Evolutionary conservation across 768 basidiomycete species (phyloP).

Genomic region (Amanita molliuscula): DNA sequence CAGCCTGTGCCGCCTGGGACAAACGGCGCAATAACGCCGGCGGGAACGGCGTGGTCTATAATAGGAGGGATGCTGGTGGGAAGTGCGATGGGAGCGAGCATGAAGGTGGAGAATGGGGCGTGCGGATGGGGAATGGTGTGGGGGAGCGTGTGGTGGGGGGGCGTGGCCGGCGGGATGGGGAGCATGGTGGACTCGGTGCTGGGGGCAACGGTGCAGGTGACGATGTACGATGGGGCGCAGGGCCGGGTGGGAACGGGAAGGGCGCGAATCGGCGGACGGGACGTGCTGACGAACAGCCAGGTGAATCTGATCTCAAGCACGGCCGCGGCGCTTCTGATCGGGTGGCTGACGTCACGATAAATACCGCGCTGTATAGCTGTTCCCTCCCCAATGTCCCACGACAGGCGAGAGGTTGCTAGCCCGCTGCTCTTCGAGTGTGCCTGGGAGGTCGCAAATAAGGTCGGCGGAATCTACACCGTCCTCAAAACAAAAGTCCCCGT

Average conservation of each 20-base stretch:
- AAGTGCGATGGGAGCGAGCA: slow-evolving; percentile 37
- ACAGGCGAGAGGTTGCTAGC: slow-evolving; percentile 64
- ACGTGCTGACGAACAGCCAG: slow-evolving; percentile 79
- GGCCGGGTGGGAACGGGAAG: slow-evolving; percentile 34
- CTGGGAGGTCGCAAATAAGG: slow-evolving; percentile 99
- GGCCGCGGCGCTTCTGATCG: slow-evolving; percentile 21
- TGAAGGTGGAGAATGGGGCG: slow-evolving; percentile 51
- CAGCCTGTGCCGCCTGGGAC: slow-evolving; percentile 77
- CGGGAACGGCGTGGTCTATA: slow-evolving; percentile 66
- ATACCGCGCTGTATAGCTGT: background rate
- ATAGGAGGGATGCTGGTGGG: slow-evolving; percentile 71
- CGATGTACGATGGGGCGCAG: slow-evolving; percentile 64
- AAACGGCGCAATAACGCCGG: slow-evolving; percentile 75
- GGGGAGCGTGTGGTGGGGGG: slow-evolving; percentile 48
- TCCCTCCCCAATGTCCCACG: slow-evolving; percentile 6
- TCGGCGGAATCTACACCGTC: slow-evolving; percentile 98
- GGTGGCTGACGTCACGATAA: slow-evolving; percentile 13
- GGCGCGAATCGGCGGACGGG: slow-evolving; percentile 50
- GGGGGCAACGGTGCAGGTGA: slow-evolving; percentile 80
- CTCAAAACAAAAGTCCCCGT: slow-evolving; percentile 99
- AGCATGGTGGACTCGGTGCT: slow-evolving; percentile 82
- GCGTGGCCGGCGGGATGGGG: slow-evolving; percentile 62
- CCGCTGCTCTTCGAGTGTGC: slow-evolving; percentile 89
- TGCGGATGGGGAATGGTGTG: slow-evolving; percentile 35
- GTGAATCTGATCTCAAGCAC: slow-evolving; percentile 40